A percentile compares a stretch with the other conserved stretches of the same genome.
Conservation (phyloP, 1,139 yeast species). For the Scheffersomyces parashehatae region DNA sequence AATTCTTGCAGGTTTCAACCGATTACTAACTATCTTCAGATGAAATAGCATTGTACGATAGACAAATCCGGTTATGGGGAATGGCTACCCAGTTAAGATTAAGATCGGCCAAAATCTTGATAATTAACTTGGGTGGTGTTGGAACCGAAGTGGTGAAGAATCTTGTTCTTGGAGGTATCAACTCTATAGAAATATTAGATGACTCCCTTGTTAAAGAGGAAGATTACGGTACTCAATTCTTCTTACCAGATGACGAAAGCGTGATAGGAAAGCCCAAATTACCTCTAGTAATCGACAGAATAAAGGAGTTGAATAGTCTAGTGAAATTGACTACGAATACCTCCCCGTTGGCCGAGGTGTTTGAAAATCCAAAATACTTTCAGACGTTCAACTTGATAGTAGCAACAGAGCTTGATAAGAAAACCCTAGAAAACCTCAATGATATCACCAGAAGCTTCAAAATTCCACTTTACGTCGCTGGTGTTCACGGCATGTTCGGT, state of each 20-base stretch:
- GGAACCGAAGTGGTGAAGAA: slow-evolving; percentile 85
- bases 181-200: slow-evolving; percentile 73
- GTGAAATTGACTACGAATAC: slow-evolving; percentile 56
- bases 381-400: slow-evolving; percentile 69
- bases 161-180: slow-evolving; percentile 85
- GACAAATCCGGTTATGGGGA: slow-evolving; percentile 97
- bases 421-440: slow-evolving; percentile 49
- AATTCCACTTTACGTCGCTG: slow-evolving; percentile 69
- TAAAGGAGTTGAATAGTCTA: slow-evolving; percentile 75
- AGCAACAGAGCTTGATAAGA: slow-evolving; percentile 62
- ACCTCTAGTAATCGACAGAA: slow-evolving; percentile 52
- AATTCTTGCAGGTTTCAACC: no score
- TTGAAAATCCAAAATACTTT: slow-evolving; percentile 38
- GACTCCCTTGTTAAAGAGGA: slow-evolving; percentile 51
- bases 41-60: slow-evolving; percentile 88
- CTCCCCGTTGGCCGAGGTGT: slow-evolving; percentile 25
- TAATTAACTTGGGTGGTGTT: slow-evolving; percentile 68
- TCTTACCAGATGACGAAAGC: slow-evolving; percentile 55
- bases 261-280: slow-evolving; percentile 54
- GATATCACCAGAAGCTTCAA: slow-evolving; percentile 51
- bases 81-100: slow-evolving; percentile 85
- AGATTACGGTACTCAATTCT: slow-evolving; percentile 80
- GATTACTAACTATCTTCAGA: slow-evolving; percentile 37
- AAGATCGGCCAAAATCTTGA: slow-evolving; percentile 68
- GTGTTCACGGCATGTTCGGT: slow-evolving; percentile 80